A percentile compares a stretch with the other conserved stretches of the same genome.
phyloP scores from a whole-genome alignment of 305 asterid genomes.

The Fraxinus baroniana region DNA sequence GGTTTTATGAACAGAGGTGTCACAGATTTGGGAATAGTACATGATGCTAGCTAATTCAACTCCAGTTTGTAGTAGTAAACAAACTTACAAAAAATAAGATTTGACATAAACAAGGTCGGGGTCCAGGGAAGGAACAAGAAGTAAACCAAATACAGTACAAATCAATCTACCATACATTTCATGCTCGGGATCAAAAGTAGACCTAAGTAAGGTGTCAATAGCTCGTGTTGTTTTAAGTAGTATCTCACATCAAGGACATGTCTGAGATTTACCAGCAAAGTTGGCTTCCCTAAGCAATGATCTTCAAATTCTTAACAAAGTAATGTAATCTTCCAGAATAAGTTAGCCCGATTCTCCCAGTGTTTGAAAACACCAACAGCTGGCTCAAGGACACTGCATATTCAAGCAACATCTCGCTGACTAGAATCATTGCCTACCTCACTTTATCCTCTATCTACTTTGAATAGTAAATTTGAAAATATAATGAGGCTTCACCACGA shows the following conservation, averaged over 20 bases:
- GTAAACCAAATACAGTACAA: no score
- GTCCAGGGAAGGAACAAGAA: no score
- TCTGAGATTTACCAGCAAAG: background rate
- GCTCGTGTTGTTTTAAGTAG: no score
- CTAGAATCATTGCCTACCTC: background rate
- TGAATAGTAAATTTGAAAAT: background rate
- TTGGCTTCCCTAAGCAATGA: background rate
- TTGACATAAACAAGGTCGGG: no score
- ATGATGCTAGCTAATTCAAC: background rate
- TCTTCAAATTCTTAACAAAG: background rate
- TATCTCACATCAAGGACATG: no score
- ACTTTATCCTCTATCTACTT: background rate
- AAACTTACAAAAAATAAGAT: background rate
- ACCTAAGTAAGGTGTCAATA: no score
- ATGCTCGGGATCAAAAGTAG: no score
- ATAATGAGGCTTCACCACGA: background rate
- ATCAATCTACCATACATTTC: no score
- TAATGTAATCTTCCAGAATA: background rate
- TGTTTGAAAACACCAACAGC: background rate
- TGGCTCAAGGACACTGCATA: background rate
- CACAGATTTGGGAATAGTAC: background rate
- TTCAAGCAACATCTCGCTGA: background rate
- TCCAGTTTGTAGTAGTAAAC: background rate
- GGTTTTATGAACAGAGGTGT: no score
- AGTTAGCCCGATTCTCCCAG: background rate